Conservation (phyloP, 1,284 basidiomycete genomes). For the Melampsora americana region DNA sequence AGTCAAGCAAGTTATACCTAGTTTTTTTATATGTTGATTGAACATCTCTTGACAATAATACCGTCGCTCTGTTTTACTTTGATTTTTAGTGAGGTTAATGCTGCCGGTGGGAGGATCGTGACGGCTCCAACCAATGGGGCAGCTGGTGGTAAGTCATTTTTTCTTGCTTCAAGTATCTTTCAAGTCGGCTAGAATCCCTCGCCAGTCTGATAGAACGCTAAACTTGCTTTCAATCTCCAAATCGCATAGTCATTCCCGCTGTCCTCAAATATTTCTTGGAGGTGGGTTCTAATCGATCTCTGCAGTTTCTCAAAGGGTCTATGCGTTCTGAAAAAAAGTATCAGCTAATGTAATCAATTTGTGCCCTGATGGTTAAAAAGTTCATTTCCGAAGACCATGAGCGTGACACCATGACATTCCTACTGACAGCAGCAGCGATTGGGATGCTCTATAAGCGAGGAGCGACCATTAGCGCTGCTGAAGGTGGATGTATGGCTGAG, state of each 20-base stretch:
- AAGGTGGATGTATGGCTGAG: slow-evolving; percentile 62
- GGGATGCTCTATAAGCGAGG: slow-evolving; percentile 98
- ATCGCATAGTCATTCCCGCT: slow-evolving; percentile 70
- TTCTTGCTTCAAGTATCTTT: neutral
- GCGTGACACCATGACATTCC: slow-evolving; percentile 77
- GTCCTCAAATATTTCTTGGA: slow-evolving; percentile 76
- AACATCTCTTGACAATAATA: slow-evolving; percentile 54
- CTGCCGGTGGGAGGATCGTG: slow-evolving; percentile 84
- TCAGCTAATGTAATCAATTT: slow-evolving; percentile 16
- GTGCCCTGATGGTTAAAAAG: slow-evolving; percentile 53
- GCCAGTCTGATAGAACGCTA: neutral
- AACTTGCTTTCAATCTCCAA: neutral
- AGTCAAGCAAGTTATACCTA: slow-evolving; percentile 60
- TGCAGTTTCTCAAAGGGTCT: neutral
- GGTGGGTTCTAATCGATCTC: slow-evolving; percentile 54
- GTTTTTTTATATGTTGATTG: neutral
- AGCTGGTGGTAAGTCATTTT: slow-evolving; percentile 36
- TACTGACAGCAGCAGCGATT: slow-evolving; percentile 76
- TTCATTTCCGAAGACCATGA: slow-evolving; percentile 86
- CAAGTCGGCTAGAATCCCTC: neutral
- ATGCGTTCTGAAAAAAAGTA: neutral
- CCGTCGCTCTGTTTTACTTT: neutral
- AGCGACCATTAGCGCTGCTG: slow-evolving; percentile 91
- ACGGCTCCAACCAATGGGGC: slow-evolving; percentile 85
- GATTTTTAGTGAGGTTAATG: slow-evolving; percentile 67